Conservation (phyloP, 2,329 filamentous ascomycete species). For the Pochonia chlamydosporia region DNA sequence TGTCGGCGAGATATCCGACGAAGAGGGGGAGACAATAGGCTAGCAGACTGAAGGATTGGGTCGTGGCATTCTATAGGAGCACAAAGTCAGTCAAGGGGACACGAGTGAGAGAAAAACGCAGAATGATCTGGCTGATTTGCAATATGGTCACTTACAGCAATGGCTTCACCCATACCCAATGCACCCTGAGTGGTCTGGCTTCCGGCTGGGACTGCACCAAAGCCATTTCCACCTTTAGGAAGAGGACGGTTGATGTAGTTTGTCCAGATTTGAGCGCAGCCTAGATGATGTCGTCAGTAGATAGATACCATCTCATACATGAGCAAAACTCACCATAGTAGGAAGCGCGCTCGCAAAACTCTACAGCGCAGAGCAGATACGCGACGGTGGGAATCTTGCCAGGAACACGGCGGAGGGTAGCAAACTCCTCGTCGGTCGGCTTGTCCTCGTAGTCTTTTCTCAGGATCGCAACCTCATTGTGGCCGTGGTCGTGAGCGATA, state of each 20-base stretch:
- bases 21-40: constrained; percentile 52
- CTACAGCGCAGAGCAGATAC: constrained; percentile 53
- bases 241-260: constrained; percentile 59
- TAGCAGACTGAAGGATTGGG: constrained; percentile 49
- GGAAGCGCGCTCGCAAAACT: constrained; percentile 55
- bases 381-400: constrained; percentile 43
- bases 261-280: constrained; percentile 22
- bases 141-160: constrained; percentile 10
- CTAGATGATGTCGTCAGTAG: constrained; percentile 4
- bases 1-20: constrained; percentile 56
- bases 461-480: constrained; percentile 10
- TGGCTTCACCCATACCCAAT: constrained; percentile 42
- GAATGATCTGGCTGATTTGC: constrained; percentile 19
- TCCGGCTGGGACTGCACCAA: constrained; percentile 33
- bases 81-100: constrained; percentile 35
- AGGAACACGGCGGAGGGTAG: constrained; percentile 45
- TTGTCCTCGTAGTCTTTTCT: constrained; percentile 28
- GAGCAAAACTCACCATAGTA: constrained; percentile 44
- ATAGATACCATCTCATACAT: not conserved
- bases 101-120: not conserved
- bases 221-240: constrained; percentile 43
- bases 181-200: constrained; percentile 49
- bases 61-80: constrained; percentile 21
- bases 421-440: constrained; percentile 49
- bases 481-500: not conserved